Conservation (phyloP, 106 monocot genomes). For the Chionographis japonica region DNA sequence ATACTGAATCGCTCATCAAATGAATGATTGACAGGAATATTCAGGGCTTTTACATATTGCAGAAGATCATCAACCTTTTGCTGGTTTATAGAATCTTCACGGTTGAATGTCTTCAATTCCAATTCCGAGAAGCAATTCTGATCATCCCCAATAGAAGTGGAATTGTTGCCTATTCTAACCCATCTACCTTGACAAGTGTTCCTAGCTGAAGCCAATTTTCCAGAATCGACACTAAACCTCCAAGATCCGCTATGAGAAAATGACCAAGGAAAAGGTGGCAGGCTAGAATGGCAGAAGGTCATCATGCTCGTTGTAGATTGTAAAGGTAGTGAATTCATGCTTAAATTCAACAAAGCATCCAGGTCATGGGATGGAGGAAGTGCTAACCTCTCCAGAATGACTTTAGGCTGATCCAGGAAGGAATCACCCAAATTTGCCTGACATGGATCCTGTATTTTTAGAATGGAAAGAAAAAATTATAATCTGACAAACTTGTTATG, state of each 20-base stretch:
- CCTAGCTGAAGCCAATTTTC: constrained; percentile 37
- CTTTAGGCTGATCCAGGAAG: constrained; percentile 44
- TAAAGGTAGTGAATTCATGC: constrained; percentile 6
- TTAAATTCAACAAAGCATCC: constrained; percentile 27
- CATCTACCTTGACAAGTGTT: constrained; percentile 50
- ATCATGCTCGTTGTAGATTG: constrained; percentile 1
- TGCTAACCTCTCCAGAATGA: constrained; percentile 46
- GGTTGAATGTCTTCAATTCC: constrained; percentile 11
- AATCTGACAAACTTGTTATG: not conserved
- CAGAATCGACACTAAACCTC: constrained; percentile 42
- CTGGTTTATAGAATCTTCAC: constrained; percentile 19
- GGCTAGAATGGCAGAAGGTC: constrained; percentile 14
- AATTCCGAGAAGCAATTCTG: constrained; percentile 17
- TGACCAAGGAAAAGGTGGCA: constrained; percentile 87
- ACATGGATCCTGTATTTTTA: constrained; percentile 20
- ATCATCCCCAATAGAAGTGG: constrained; percentile 15
- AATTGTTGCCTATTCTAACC: constrained; percentile 49
- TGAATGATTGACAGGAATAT: constrained; percentile 5
- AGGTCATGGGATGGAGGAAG: constrained; percentile 45
- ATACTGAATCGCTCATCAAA: constrained; percentile 7
- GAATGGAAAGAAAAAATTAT: not conserved
- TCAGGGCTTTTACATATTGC: constrained; percentile 17
- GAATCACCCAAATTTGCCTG: constrained; percentile 21
- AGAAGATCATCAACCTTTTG: constrained; percentile 38
- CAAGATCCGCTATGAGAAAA: constrained; percentile 37